Base-by-base conservation (phyloP, 139 green algal genomes). In the Chlamydomonas schloesseri region DNA sequence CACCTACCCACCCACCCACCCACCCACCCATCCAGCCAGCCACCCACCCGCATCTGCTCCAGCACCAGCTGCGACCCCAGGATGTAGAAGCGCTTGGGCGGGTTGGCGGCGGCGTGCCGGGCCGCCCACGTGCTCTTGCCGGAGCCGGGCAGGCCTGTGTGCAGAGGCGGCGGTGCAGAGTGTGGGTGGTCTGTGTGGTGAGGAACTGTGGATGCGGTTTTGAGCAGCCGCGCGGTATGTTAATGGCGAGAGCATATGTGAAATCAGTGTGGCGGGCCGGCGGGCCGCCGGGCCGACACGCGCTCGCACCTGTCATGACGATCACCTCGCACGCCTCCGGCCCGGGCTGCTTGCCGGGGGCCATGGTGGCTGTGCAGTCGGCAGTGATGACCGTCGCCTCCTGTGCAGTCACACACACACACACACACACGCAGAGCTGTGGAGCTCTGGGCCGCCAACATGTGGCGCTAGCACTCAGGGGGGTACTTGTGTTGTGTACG, bases 51-150 rank as follows among this genome's bases (percentile, higher is more conserved):
- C 89, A 93, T 91, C 50, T 90, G 89, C 46, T 91, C 73, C 62
- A 91, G 71, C 60, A 93, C 89, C 29, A 91, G 70, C 28, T 74
- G 31, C 29, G 86, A 77, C 47, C 91, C 86, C 31, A 94, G 91
- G 46, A 93, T 37, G 21, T 88, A 28, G 71, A 84, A 94, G 37
- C 83, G 87, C 86, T 90, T 87, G 26, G 89, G 74, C 17, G 70
- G 81, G 50, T 92, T 67, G 31, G 64, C 31, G 20, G n/a, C 58
- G 33, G 69, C 31, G 46, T 75, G 60, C 65, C 86, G 64, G 26
- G 6, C 36, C 3, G 91, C 91, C 91, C 91, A 94, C 15, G 86
- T 91, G 33, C 71, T 89, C 84, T 94, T 94, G 68, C 91, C 91
- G 42, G 69, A 82, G 42, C 91, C 91, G 87, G 88, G 62, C 37